Evolutionary conservation across 306 rosid genomes (phyloP).

Genomic region (Lagenaria siceraria): DNA sequence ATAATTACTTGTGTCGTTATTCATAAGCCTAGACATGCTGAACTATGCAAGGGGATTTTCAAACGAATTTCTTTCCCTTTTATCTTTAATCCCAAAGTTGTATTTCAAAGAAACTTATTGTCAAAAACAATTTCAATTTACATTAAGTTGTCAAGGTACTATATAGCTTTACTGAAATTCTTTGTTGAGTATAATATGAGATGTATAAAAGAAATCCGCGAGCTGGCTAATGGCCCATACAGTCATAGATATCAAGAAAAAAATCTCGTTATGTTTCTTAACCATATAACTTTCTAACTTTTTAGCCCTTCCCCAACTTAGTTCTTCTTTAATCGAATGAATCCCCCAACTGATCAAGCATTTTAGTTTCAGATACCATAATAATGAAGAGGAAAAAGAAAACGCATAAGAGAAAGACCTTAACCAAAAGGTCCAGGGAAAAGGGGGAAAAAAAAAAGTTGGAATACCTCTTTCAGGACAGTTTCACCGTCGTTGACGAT

Average conservation of each 20-base stretch:
- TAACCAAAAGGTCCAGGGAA: neutral
- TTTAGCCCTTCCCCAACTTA: neutral
- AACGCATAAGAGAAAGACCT: neutral
- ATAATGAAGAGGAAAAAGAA: neutral
- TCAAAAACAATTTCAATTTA: neutral
- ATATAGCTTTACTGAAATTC: neutral
- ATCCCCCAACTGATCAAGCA: neutral
- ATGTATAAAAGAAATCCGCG: no score
- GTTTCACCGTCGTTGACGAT: slow-evolving; percentile 93
- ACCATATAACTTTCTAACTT: neutral
- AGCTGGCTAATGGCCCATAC: no score
- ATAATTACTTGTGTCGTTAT: neutral
- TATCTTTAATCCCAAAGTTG: neutral
- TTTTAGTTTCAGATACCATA: neutral
- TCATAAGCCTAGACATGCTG: neutral
- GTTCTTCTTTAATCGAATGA: neutral
- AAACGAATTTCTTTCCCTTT: neutral
- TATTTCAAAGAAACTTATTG: neutral
- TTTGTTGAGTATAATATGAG: no score
- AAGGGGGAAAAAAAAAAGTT: neutral
- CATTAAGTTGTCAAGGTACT: neutral
- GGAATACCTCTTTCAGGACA: slow-evolving; percentile 65
- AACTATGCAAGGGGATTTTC: neutral
- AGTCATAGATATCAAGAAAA: no score
- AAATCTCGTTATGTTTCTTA: no score